Evolutionary conservation across 768 basidiomycete genomes (phyloP).

Genomic region (Kwoniella heveanensis): DNA sequence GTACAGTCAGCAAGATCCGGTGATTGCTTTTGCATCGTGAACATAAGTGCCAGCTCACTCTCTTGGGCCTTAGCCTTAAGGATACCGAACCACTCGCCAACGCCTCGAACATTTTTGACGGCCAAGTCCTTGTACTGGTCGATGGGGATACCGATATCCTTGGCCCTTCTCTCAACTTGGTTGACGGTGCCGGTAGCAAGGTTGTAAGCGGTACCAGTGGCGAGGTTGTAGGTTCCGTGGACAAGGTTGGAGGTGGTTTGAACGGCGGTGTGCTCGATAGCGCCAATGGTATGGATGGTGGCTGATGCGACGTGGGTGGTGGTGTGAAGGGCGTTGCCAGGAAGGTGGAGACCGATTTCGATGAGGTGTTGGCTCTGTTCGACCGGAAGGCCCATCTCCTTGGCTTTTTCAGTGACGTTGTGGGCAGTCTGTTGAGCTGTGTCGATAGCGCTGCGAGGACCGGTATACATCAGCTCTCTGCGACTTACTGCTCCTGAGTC

Average conservation of each 20-base stretch:
- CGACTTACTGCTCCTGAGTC: not conserved
- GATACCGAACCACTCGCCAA: slow-evolving; percentile 17
- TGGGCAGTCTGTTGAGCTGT: slow-evolving; percentile 7
- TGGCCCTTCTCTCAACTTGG: slow-evolving; percentile 34
- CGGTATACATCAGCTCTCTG: not conserved
- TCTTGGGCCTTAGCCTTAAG: slow-evolving; percentile 27
- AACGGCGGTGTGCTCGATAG: slow-evolving; percentile 14
- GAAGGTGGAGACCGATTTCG: slow-evolving; percentile 14
- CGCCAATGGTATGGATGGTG: slow-evolving; percentile 10
- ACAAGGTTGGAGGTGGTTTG: slow-evolving; percentile 19
- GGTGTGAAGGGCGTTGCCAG: slow-evolving; percentile 4
- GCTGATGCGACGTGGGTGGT: slow-evolving; percentile 3
- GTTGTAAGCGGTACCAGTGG: slow-evolving; percentile 13
- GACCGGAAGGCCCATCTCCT: slow-evolving; percentile 15
- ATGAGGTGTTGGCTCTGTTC: slow-evolving; percentile 17
- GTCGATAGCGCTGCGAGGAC: slow-evolving; percentile 1
- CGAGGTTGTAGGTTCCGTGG: slow-evolving; percentile 6
- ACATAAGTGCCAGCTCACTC: slow-evolving; percentile 7
- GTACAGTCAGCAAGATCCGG: not conserved
- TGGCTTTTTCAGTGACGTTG: slow-evolving; percentile 1
- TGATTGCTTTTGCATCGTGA: too few relatives aligned
- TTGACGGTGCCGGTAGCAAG: slow-evolving; percentile 24
- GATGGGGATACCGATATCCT: slow-evolving; percentile 34
- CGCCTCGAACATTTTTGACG: slow-evolving; percentile 3
- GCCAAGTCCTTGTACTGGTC: slow-evolving; percentile 32